Base-by-base conservation (phyloP, 805 yeast species). In the Candida odintsovae region DNA sequence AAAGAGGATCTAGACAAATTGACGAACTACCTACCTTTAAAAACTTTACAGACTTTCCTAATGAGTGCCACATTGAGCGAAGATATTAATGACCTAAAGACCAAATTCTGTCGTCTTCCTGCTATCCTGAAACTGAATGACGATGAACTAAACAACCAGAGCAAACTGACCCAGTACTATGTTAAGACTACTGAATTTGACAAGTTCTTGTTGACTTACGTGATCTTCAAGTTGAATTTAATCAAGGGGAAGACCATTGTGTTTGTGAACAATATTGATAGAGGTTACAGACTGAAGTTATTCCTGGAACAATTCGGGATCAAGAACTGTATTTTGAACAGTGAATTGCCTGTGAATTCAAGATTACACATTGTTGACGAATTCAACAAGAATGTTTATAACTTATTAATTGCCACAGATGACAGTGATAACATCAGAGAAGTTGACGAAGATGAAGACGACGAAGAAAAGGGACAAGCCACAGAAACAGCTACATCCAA, bases 21-120 rank as follows among this genome's bases (percentile, higher is more conserved):
- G 52, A 75, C 85, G 9, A 71, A 74, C 22, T 76, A 67, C 51
- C 68, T 90, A 51, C 89, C 90, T n/a, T 69, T 82, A 50, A 84
- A 85, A 51, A 80, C 77, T 49, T 70, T 87, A 54, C 99, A 94
- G 68, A 83, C 94, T 3, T 94, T 89, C 67, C 70, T 94, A 55
- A 94, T 94, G 98, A 86, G 96, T 66, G 99, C 99, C 3, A 94
- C 99, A 4, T 70, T 94, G 49, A 86, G 82, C 60, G 95, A 88
- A 39, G 97, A 92, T 51, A 79, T 92, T 52, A 80, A 86, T 49
- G 78, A 76, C 40, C 68, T 94, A 56, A 92, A 92, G 65, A 65
- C 70, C 43, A 78, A 78, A 58, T 90, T 86, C 65, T 92, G 97
- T 66, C 80, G 88, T 47, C 65, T 72, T 35, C 95, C 96, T 2